A percentile compares a stretch with the other conserved stretches of the same genome.
These are phyloP conservation scores for Paralagenidium karlingii DNA, from an alignment of 352 stramenopile genomes.

Conservation along the genomic window DNA sequence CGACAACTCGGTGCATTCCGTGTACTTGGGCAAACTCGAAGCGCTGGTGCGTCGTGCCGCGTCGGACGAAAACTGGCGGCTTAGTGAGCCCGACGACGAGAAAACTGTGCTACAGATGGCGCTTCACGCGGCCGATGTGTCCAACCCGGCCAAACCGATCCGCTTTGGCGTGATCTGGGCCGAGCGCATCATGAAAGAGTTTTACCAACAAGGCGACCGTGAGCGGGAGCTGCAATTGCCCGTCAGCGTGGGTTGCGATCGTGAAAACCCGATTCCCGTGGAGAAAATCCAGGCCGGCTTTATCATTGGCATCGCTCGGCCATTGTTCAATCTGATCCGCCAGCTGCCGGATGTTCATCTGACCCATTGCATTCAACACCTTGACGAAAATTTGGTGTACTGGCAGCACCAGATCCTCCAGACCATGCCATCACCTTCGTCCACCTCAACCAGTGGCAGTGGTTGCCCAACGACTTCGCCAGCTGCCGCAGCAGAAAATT, in stretches of 20 bases:
- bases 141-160: slow-evolving; percentile 82
- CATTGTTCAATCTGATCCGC: slow-evolving; percentile 49
- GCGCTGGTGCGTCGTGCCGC: slow-evolving; percentile 13
- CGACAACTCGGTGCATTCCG: slow-evolving; percentile 75
- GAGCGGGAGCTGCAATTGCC: slow-evolving; percentile 80
- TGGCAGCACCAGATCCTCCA: slow-evolving; percentile 71
- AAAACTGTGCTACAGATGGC: slow-evolving; percentile 40
- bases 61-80: slow-evolving; percentile 34
- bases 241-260: slow-evolving; percentile 85
- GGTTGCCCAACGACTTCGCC: too few species aligned
- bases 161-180: slow-evolving; percentile 75
- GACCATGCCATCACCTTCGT: too few species aligned
- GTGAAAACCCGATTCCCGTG: slow-evolving; percentile 70
- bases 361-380: slow-evolving; percentile 40
- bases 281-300: slow-evolving; percentile 89
- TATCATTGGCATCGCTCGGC: slow-evolving; percentile 87
- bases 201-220: slow-evolving; percentile 92
- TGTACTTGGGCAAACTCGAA: slow-evolving; percentile 69
- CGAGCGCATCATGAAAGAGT: slow-evolving; percentile 86
- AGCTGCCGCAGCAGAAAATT: too few species aligned
- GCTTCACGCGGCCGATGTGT: slow-evolving; percentile 88
- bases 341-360: slow-evolving; percentile 36
- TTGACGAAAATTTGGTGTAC: slow-evolving; percentile 49
- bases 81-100: slow-evolving; percentile 47
- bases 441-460: too few species aligned